Evolutionary conservation across 176 grass and related monocot species (phyloP), one percentile per base, ranked within the genome.

Genomic region (Panicum miliaceum): DNA sequence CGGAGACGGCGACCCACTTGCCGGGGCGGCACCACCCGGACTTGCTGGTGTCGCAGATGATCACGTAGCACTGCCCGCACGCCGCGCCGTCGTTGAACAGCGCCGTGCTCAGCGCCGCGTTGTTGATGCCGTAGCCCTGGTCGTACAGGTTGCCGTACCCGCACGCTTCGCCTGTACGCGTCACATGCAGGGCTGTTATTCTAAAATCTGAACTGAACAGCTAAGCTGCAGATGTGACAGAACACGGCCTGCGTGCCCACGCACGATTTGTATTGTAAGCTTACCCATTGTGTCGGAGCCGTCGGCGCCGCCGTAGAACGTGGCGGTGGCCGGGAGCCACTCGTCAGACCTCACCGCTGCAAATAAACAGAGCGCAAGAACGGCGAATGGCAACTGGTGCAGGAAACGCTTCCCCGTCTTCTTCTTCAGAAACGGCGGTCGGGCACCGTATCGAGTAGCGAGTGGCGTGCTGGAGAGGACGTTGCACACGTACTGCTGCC

Each of bases 231-330:
- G n/a, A n/a, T n/a, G n/a, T n/a, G n/a, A 43, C 42, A 7, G 42
- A 6, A 8, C 58, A 35, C 27, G 26, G 12, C 0, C n/a, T 9
- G 75, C n/a, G 9, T 11, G 6, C 43, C n/a, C n/a, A n/a, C n/a
- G n/a, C n/a, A n/a, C n/a, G n/a, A n/a, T n/a, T n/a, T 43, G 7
- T 46, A 3, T 46, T 46, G 45, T 47, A 16, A 23, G 36, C 72
- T 52, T 88, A 88, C 89, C 81, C 89, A 91, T 91, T 19, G 90
- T 91, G 42, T 72, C 90, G 15, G 82, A 61, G 38, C 85, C 86
- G 76, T 89, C 90, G 12, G 23, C 26, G 35, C 90, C 90, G 78
- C 90, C 90, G 20, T 92, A 89, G 71, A 92, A 92, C 9, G 90
- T 92, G 4, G 86, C 90, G 42, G 68, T 43, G 84, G 32, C 84